Conservation (phyloP, 768 basidiomycete species). For the Suillus spraguei region DNA sequence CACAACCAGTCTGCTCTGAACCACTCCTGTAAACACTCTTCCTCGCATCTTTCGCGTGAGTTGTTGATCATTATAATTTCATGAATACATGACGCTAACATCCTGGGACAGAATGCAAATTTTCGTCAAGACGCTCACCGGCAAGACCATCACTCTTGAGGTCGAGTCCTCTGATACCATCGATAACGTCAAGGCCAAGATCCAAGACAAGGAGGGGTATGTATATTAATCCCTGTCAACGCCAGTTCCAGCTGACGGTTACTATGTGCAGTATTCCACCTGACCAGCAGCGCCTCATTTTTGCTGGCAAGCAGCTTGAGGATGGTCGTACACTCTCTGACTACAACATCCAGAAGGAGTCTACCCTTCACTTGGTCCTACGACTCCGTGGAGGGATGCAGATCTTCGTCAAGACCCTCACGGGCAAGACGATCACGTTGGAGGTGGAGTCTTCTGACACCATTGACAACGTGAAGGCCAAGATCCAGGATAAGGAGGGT, state of each 20-base stretch:
- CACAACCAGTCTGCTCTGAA: not conserved
- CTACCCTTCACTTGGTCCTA: constrained; percentile 90
- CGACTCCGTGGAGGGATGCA: constrained; percentile 93
- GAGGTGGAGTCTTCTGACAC: constrained; percentile 91
- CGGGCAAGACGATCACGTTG: constrained; percentile 91
- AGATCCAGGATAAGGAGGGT: constrained; percentile 94
- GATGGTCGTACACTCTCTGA: constrained; percentile 91
- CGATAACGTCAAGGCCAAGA: constrained; percentile 81
- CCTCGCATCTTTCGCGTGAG: not conserved
- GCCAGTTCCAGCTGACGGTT: not conserved
- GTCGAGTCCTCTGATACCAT: constrained; percentile 78
- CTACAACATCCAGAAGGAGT: constrained; percentile 98
- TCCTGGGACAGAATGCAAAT: constrained; percentile 62
- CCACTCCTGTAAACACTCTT: not conserved
- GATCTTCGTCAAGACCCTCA: constrained; percentile 81
- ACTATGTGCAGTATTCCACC: constrained; percentile 33
- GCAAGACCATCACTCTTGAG: constrained; percentile 83
- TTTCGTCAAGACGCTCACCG: constrained; percentile 83
- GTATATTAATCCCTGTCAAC: constrained; percentile 4
- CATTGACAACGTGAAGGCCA: constrained; percentile 87
- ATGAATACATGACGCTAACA: not conserved
- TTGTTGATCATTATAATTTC: not conserved
- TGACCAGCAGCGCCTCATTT: constrained; percentile 94
- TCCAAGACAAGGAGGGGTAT: constrained; percentile 91
- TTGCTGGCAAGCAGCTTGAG: constrained; percentile 96